Conservation (phyloP, 148 eudicot species). For the Bassia scoparia region DNA sequence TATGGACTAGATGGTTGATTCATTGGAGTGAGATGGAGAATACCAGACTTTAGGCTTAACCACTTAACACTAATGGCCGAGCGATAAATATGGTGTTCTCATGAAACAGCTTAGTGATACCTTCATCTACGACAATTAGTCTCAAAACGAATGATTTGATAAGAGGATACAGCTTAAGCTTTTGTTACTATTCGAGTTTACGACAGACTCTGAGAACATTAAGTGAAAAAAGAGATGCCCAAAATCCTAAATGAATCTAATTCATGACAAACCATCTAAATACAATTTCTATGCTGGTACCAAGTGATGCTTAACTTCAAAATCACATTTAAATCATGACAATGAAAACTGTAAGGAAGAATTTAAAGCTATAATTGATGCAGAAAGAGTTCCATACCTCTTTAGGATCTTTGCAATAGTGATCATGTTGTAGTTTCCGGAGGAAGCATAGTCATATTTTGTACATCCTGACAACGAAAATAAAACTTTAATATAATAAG, state of each 20-base stretch:
- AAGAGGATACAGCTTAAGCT: too few species aligned
- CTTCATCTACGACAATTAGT: background rate
- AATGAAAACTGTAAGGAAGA: background rate
- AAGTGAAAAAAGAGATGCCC: background rate
- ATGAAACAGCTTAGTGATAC: background rate
- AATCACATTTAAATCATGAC: background rate
- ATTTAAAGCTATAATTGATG: background rate
- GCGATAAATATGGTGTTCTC: background rate
- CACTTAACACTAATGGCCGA: background rate
- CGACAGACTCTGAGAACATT: background rate
- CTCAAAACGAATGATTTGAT: too few species aligned
- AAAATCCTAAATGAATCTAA: background rate
- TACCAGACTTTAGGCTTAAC: background rate
- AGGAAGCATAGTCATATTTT: background rate
- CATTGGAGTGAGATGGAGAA: background rate
- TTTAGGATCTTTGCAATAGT: background rate
- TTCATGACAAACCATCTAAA: background rate
- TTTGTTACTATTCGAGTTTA: background rate
- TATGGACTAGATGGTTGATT: background rate
- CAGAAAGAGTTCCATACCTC: background rate
- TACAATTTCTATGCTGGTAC: background rate
- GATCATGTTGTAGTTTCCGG: background rate
- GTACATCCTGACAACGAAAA: conserved; percentile 19
- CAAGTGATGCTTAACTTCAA: background rate
- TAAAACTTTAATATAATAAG: too few species aligned